Conservation (phyloP, 192 early-diverging fungal species). For the Borealophlyctis nickersoniae region DNA sequence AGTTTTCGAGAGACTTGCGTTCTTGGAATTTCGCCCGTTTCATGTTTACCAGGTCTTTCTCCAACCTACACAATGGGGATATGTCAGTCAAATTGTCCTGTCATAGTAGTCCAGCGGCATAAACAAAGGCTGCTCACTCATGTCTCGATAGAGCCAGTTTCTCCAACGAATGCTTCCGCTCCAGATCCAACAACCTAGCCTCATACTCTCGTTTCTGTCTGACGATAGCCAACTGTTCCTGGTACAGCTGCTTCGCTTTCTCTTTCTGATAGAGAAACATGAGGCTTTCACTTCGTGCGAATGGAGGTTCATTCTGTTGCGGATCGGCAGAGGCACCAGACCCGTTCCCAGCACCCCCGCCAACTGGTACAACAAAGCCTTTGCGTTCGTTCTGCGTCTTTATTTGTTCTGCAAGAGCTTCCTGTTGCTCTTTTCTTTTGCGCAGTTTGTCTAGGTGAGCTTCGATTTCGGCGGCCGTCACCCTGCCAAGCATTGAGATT, state of each 20-base stretch:
- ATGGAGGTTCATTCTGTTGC: conserved; percentile 31
- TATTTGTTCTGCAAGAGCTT: conserved; percentile 42
- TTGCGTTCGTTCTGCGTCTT: conserved; percentile 9
- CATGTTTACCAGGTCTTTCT: conserved; percentile 31
- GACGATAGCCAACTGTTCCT: conserved; percentile 48
- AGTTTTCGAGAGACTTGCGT: conserved; percentile 30
- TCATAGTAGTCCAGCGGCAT: background rate
- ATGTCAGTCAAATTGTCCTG: background rate
- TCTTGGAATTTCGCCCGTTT: conserved; percentile 29
- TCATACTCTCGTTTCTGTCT: conserved; percentile 40
- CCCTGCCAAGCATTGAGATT: conserved; percentile 14
- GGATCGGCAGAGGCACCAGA: background rate
- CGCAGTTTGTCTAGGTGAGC: conserved; percentile 44
- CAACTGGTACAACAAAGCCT: conserved; percentile 2
- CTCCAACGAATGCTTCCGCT: conserved; percentile 30
- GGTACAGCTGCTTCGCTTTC: conserved; percentile 50
- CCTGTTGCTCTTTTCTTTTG: conserved; percentile 29
- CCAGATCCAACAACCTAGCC: conserved; percentile 35
- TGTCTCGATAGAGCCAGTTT: conserved; percentile 34
- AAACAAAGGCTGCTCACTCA: conserved; percentile 34
- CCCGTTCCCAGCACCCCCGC: conserved; percentile 1
- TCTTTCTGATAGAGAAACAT: conserved; percentile 50
- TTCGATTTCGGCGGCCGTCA: conserved; percentile 38
- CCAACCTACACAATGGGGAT: conserved; percentile 22
- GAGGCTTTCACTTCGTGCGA: conserved; percentile 44